Evolutionary conservation across 1,284 basidiomycete species (phyloP).

Genomic region (Ceratobasidium theobromae): DNA sequence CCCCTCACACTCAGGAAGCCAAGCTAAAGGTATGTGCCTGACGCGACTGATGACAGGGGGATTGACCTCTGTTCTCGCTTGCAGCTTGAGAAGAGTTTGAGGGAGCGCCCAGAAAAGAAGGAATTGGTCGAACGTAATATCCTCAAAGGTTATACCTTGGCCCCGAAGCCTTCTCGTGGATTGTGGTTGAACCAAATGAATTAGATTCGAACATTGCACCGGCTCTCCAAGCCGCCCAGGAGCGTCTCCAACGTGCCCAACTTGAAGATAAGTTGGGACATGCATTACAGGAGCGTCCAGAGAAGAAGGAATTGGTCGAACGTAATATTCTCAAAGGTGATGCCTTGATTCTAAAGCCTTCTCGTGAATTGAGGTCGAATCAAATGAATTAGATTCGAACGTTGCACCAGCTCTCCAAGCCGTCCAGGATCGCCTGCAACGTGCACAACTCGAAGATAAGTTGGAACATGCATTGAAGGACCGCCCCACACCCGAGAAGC

Average conservation of each 20-base stretch:
- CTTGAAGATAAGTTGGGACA: slow-evolving; percentile 73
- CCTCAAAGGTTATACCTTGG: slow-evolving; percentile 59
- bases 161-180: neutral
- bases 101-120: slow-evolving; percentile 58
- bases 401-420: slow-evolving; percentile 71
- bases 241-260: slow-evolving; percentile 65
- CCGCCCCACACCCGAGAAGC: slow-evolving; percentile 65
- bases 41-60: neutral
- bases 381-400: slow-evolving; percentile 54
- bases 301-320: too few species aligned
- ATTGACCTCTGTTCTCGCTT: slow-evolving; percentile 37
- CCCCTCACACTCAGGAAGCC: slow-evolving; percentile 8
- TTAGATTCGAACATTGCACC: slow-evolving; percentile 71
- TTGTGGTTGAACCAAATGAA: neutral
- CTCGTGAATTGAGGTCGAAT: neutral
- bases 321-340: slow-evolving; percentile 74
- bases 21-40: slow-evolving; percentile 12
- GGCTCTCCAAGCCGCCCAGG: slow-evolving; percentile 63
- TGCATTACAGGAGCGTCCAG: slow-evolving; percentile 65
- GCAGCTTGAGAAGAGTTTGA: slow-evolving; percentile 61
- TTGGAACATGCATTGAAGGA: slow-evolving; percentile 65
- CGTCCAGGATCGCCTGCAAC: slow-evolving; percentile 62
- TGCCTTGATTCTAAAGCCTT: slow-evolving; percentile 35
- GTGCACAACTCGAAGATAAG: slow-evolving; percentile 71
- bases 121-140: slow-evolving; percentile 74